Conservation (phyloP, 169 alveolate genomes). For the Neospora caninum region DNA sequence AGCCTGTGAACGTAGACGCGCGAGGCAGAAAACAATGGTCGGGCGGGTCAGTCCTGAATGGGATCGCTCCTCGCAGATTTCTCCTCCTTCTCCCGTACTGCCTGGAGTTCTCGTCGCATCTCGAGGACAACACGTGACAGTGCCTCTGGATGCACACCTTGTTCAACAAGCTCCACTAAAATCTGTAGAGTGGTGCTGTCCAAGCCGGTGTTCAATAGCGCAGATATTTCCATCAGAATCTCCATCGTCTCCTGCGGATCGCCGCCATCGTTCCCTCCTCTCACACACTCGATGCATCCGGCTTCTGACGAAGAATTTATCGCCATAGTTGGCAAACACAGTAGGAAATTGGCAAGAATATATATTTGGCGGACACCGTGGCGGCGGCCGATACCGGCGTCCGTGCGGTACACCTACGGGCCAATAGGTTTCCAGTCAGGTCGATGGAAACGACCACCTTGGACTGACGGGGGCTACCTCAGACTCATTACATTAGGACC, state of each 20-base stretch:
- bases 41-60: no score
- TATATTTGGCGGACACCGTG: no score
- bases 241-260: conserved; percentile 51
- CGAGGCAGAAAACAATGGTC: no score
- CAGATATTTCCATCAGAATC: conserved; percentile 78
- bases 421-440: no score
- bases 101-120: conserved; percentile 80
- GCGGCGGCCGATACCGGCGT: no score
- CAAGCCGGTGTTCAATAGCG: conserved; percentile 83
- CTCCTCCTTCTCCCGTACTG: conserved; percentile 68
- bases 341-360: no score
- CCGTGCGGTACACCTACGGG: no score
- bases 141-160: conserved; percentile 89
- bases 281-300: background rate
- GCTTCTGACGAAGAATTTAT: background rate
- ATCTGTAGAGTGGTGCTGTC: conserved; percentile 78
- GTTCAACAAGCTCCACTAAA: conserved; percentile 77
- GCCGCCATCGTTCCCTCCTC: background rate
- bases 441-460: no score
- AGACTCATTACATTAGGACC: no score
- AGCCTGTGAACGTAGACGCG: no score
- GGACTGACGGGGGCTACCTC: no score
- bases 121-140: conserved; percentile 85
- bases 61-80: background rate
- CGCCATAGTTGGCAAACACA: background rate